A percentile compares a stretch with the other conserved stretches of the same genome.
phyloP scores from a whole-genome alignment of 148 eudicot genomes.

The Simmondsia chinensis region DNA sequence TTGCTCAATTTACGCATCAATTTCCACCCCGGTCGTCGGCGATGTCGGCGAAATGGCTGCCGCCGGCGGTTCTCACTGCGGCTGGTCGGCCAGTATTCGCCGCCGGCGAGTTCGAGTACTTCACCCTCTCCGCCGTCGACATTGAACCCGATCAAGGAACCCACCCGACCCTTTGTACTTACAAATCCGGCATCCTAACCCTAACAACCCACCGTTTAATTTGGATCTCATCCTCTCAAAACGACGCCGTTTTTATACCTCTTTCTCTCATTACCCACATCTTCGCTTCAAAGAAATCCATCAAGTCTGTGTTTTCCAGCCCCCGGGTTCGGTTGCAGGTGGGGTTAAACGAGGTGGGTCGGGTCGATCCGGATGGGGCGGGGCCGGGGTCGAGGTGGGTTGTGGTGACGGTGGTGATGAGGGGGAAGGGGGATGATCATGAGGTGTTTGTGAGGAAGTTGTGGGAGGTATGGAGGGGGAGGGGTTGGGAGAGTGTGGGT shows the following conservation, averaged over 20 bases:
- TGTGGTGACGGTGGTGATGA: slow-evolving; percentile 52
- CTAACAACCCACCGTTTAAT: slow-evolving; percentile 82
- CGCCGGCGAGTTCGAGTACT: slow-evolving; percentile 56
- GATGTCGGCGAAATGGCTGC: slow-evolving; percentile 51
- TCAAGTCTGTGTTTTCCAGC: slow-evolving; percentile 57
- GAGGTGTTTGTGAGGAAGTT: slow-evolving; percentile 55
- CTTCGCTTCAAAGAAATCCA: slow-evolving; percentile 49
- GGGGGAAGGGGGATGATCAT: slow-evolving; percentile 60
- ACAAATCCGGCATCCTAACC: slow-evolving; percentile 51
- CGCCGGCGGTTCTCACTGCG: slow-evolving; percentile 46
- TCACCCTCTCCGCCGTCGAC: slow-evolving; percentile 59
- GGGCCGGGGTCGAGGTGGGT: slow-evolving; percentile 9
- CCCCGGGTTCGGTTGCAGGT: slow-evolving; percentile 24
- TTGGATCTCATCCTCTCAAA: slow-evolving; percentile 29
- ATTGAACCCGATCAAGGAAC: slow-evolving; percentile 32
- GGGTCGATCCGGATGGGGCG: slow-evolving; percentile 14
- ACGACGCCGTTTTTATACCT: slow-evolving; percentile 29
- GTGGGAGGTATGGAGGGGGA: slow-evolving; percentile 65
- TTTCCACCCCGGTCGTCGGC: too few species aligned
- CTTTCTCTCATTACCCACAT: slow-evolving; percentile 51
- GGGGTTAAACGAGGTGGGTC: slow-evolving; percentile 32
- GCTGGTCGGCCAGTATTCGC: slow-evolving; percentile 53
- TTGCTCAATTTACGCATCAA: too few species aligned
- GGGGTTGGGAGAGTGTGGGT: slow-evolving; percentile 71
- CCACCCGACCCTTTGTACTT: slow-evolving; percentile 25